phyloP scores from a whole-genome alignment of 495 filamentous ascomycete genomes.

The Pyrenula aspistea region DNA sequence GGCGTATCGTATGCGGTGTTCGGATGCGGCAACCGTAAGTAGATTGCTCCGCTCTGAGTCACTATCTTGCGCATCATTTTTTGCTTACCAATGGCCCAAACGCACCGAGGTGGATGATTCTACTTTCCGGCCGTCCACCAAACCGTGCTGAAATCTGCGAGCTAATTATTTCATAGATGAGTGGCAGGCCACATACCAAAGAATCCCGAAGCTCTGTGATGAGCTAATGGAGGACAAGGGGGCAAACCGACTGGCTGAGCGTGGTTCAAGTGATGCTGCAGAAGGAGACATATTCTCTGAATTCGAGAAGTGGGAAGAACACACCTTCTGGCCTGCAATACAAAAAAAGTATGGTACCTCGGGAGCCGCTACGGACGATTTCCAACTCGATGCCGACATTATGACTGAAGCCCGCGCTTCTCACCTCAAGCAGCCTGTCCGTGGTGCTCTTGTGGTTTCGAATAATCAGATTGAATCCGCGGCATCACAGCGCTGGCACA shows the following conservation, averaged over 20 bases:
- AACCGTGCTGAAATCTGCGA: neutral
- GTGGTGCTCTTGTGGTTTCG: conserved; percentile 46
- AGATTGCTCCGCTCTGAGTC: conserved; percentile 1
- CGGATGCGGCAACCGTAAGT: conserved; percentile 31
- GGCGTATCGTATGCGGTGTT: conserved; percentile 54
- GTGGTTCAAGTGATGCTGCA: conserved; percentile 51
- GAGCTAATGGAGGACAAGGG: conserved; percentile 36
- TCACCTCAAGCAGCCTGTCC: conserved; percentile 52
- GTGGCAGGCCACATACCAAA: conserved; percentile 63
- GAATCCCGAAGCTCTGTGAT: conserved; percentile 54
- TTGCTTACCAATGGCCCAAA: too few species aligned
- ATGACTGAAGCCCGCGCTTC: conserved; percentile 44
- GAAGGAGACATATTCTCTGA: conserved; percentile 53
- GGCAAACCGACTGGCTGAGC: conserved; percentile 36
- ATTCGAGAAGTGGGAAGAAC: conserved; percentile 62
- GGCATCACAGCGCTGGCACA: conserved; percentile 47
- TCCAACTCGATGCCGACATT: conserved; percentile 41
- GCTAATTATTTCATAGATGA: neutral
- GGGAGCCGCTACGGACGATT: conserved; percentile 11
- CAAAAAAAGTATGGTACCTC: conserved; percentile 30
- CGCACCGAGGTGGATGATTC: too few species aligned
- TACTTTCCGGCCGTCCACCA: too few species aligned
- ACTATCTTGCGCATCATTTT: neutral
- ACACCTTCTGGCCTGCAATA: conserved; percentile 52
- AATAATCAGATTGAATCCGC: conserved; percentile 42